These are phyloP conservation scores for Coccomyxa sp. DNA, from an alignment of 139 green algal genomes.

Conservation along the genomic window DNA sequence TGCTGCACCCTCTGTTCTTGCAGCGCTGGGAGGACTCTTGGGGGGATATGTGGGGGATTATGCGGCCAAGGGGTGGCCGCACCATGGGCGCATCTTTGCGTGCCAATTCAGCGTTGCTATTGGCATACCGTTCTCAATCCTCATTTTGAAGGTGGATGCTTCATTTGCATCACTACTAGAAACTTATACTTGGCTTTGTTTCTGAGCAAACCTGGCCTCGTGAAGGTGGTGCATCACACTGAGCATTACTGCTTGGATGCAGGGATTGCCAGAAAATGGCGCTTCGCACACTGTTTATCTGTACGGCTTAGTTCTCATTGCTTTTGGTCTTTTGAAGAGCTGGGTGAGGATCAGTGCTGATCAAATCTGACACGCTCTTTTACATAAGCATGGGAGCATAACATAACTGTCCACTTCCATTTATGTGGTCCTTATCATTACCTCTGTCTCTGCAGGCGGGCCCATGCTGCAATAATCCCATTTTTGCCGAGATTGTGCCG, in stretches of 20 bases:
- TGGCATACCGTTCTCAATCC: conserved; percentile 29
- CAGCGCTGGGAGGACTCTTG: conserved; percentile 16
- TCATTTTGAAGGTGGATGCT: conserved; percentile 28
- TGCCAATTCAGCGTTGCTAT: conserved; percentile 45
- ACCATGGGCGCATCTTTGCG: conserved; percentile 40
- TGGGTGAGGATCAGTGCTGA: conserved; percentile 22
- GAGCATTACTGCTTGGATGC: background rate
- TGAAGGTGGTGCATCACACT: too few species aligned
- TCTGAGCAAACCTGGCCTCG: background rate
- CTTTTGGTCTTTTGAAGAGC: conserved; percentile 42
- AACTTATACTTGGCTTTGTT: background rate
- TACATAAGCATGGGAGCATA: too few species aligned
- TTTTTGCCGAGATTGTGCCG: conserved; percentile 80
- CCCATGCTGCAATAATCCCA: conserved; percentile 47
- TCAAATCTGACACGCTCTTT: too few species aligned
- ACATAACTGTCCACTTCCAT: too few species aligned
- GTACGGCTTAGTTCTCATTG: conserved; percentile 25
- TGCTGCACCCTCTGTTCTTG: background rate
- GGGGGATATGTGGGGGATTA: conserved; percentile 40
- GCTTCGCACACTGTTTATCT: conserved; percentile 2
- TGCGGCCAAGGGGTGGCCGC: conserved; percentile 27
- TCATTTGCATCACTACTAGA: background rate
- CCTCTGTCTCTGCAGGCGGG: background rate
- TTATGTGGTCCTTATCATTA: too few species aligned
- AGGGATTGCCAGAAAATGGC: background rate